These are phyloP conservation scores for Calonectria naviculata DNA, from an alignment of 2,329 filamentous ascomycete species.

Conservation along the genomic window DNA sequence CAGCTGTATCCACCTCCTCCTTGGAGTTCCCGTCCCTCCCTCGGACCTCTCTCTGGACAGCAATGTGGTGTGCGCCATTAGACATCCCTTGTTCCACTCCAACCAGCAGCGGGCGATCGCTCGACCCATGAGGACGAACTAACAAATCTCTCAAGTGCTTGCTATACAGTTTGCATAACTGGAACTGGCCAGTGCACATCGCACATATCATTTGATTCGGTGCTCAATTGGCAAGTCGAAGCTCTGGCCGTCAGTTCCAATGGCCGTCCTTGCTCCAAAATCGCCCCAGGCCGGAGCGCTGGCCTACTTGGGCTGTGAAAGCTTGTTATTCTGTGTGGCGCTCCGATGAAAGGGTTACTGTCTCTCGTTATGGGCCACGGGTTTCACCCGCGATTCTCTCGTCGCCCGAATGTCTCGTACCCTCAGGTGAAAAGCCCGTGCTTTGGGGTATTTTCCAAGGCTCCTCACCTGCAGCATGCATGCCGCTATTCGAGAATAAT, in stretches of 20 bases:
- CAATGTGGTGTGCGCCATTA: neutral
- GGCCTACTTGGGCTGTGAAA: neutral
- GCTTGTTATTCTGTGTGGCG: neutral
- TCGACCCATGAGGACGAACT: neutral
- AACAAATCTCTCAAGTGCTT: neutral
- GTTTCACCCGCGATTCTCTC: neutral
- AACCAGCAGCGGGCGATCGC: constrained; percentile 1
- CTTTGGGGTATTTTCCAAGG: neutral
- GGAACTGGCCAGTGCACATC: neutral
- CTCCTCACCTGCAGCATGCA: neutral
- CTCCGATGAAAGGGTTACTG: neutral
- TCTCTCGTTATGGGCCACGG: neutral
- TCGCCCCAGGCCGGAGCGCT: neutral
- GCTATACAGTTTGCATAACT: neutral
- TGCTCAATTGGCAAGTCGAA: neutral
- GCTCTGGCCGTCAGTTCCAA: neutral
- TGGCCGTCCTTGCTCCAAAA: neutral
- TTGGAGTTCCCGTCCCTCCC: constrained; percentile 26
- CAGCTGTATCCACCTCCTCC: constrained; percentile 34
- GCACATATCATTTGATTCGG: neutral
- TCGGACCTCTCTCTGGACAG: neutral
- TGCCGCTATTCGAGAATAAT: neutral
- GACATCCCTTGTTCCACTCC: constrained; percentile 5
- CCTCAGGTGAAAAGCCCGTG: neutral
- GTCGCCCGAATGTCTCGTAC: neutral